These are phyloP conservation scores for Vitis vinifera DNA, from an alignment of 164 flowering plant genomes.

Conservation along the genomic window DNA sequence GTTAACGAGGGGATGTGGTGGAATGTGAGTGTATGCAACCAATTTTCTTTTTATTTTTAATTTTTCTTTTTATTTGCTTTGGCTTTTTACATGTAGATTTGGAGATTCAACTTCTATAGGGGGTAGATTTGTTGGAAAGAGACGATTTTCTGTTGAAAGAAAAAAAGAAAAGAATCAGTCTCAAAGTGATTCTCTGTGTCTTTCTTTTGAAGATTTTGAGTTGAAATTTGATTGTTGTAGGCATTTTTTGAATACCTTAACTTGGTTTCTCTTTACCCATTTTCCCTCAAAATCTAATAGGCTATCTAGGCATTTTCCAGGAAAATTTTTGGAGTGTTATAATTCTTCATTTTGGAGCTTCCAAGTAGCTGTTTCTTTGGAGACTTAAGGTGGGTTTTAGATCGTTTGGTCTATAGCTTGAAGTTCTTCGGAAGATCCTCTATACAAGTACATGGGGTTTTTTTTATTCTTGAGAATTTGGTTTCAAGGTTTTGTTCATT, in stretches of 20 bases:
- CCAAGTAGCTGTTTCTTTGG: neutral
- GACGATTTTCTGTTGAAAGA: neutral
- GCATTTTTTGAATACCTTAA: neutral
- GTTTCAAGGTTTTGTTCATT: neutral
- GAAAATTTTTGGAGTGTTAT: neutral
- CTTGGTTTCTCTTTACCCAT: neutral
- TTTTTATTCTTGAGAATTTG: neutral
- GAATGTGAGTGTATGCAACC: too few species aligned
- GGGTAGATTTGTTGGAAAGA: neutral
- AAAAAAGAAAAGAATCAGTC: constrained; percentile 3
- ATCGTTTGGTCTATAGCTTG: too few species aligned
- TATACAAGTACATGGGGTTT: neutral
- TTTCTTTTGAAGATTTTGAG: constrained; percentile 18
- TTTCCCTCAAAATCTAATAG: neutral
- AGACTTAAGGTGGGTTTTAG: neutral
- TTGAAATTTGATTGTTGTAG: constrained; percentile 5
- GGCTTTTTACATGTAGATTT: neutral
- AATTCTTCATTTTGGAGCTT: neutral
- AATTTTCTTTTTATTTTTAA: too few species aligned
- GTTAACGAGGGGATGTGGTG: too few species aligned
- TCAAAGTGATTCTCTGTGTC: constrained; percentile 22
- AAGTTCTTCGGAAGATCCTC: too few species aligned
- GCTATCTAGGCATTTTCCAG: neutral
- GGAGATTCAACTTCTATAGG: too few species aligned
- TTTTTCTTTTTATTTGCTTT: too few species aligned